Conservation (phyloP, 768 basidiomycete genomes). For the Neoboletus subvelutipes region DNA sequence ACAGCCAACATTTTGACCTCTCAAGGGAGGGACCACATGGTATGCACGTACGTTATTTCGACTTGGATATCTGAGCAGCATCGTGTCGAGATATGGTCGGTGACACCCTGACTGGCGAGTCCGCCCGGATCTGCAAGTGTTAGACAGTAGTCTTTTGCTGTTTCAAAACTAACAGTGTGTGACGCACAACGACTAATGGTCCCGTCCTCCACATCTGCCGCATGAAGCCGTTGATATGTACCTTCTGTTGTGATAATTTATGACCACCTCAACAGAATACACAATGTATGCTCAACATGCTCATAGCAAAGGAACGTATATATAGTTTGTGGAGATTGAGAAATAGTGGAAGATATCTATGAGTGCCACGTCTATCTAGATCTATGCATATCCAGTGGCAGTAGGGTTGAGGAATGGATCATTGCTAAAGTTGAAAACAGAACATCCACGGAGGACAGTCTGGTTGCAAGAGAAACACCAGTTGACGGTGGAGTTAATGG, state of each 20-base stretch:
- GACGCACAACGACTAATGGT: no score
- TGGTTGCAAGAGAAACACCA: constrained; percentile 38
- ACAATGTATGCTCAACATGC: not conserved
- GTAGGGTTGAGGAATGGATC: constrained; percentile 28
- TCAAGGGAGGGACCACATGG: no score
- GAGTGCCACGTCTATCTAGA: not conserved
- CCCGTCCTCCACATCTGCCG: no score
- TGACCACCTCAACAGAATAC: not conserved
- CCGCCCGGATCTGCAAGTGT: no score
- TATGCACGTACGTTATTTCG: no score
- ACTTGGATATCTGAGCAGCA: no score
- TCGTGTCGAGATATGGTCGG: no score
- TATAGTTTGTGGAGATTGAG: not conserved
- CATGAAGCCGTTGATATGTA: no score
- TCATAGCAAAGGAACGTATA: not conserved
- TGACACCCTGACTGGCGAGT: no score
- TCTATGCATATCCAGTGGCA: not conserved
- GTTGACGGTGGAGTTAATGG: constrained; percentile 31
- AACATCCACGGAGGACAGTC: constrained; percentile 33
- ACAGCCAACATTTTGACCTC: no score
- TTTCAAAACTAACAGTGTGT: no score
- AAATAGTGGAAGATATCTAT: not conserved
- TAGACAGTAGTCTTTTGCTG: no score
- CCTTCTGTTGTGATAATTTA: not conserved
- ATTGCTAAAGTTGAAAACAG: constrained; percentile 30